Percentiles rank a stretch among this genome's conserved stretches.
Conservation (phyloP, 2,329 filamentous ascomycete species). For the Emmonsiellopsis sp. region DNA sequence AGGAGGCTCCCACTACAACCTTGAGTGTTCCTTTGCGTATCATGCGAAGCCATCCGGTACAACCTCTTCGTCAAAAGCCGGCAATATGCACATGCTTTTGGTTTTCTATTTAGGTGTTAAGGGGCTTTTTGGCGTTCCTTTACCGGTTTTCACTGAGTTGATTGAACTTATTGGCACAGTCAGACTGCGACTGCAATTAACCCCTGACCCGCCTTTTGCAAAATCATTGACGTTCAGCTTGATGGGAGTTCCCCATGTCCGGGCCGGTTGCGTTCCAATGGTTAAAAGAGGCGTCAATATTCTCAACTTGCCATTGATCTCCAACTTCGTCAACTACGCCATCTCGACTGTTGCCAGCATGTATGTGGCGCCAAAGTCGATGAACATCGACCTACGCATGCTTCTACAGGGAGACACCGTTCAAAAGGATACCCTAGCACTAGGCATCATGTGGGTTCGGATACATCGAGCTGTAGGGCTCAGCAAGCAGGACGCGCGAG, state of each 20-base stretch:
- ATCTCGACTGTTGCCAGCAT: constrained; percentile 78
- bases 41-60: constrained; percentile 67
- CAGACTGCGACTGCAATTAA: constrained; percentile 71
- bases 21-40: constrained; percentile 84
- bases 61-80: constrained; percentile 67
- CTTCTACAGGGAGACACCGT: constrained; percentile 87
- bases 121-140: constrained; percentile 77
- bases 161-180: constrained; percentile 82
- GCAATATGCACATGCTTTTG: constrained; percentile 95
- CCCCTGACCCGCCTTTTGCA: constrained; percentile 82
- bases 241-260: constrained; percentile 85
- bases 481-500: constrained; percentile 81
- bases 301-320: constrained; percentile 82
- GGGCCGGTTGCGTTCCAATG: constrained; percentile 86
- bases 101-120: constrained; percentile 89
- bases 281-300: constrained; percentile 84
- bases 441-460: constrained; percentile 85
- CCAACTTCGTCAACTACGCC: constrained; percentile 93
- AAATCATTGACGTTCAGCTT: constrained; percentile 88
- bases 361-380: constrained; percentile 89
- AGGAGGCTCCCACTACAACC: constrained; percentile 84
- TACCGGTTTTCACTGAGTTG: constrained; percentile 85
- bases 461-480: constrained; percentile 81
- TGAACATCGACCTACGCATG: constrained; percentile 84
- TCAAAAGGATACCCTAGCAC: constrained; percentile 71